A percentile compares a stretch with the other conserved stretches of the same genome.
Conservation (phyloP, 2,329 filamentous ascomycete species). For the Colletotrichum spinosum region DNA sequence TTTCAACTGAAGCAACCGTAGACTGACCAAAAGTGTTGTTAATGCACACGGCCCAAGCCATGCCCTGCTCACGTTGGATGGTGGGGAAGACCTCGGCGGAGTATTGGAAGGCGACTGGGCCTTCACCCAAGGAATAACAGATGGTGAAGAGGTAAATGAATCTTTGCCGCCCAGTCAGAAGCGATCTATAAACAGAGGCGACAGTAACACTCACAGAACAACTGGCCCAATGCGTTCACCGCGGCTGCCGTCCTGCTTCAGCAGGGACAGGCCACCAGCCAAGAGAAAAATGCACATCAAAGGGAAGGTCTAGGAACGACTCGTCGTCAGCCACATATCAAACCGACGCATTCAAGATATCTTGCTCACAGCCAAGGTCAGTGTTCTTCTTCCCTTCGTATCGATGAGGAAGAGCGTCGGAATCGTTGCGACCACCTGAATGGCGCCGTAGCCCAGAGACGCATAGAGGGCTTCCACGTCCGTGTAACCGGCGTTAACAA, state of each 20-base stretch:
- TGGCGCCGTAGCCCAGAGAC: conserved; percentile 65
- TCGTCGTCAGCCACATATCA: too few relatives aligned
- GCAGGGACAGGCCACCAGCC: conserved; percentile 64
- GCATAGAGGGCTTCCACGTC: conserved; percentile 63
- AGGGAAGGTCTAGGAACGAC: conserved; percentile 65
- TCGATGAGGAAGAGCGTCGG: conserved; percentile 65
- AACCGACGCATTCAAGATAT: too few relatives aligned
- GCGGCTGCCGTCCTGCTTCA: conserved; percentile 48
- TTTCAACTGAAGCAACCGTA: neutral
- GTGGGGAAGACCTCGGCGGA: conserved; percentile 73
- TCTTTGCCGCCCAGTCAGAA: conserved; percentile 34
- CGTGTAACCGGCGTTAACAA: conserved; percentile 66
- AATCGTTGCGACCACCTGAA: conserved; percentile 48
- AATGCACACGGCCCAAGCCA: conserved; percentile 55
- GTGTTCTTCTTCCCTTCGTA: conserved; percentile 54
- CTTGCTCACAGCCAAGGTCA: conserved; percentile 5
- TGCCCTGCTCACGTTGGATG: conserved; percentile 72
- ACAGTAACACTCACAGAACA: conserved; percentile 48
- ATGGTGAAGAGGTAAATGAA: conserved; percentile 57
- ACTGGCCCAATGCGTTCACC: conserved; percentile 56
- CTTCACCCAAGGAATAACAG: conserved; percentile 54
- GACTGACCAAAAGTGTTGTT: conserved; percentile 18
- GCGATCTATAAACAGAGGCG: neutral
- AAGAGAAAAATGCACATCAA: conserved; percentile 69
- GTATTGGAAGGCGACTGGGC: conserved; percentile 71